These are phyloP conservation scores for Paecilomyces variotii DNA, from an alignment of 2,329 filamentous ascomycete genomes.

Conservation along the genomic window DNA sequence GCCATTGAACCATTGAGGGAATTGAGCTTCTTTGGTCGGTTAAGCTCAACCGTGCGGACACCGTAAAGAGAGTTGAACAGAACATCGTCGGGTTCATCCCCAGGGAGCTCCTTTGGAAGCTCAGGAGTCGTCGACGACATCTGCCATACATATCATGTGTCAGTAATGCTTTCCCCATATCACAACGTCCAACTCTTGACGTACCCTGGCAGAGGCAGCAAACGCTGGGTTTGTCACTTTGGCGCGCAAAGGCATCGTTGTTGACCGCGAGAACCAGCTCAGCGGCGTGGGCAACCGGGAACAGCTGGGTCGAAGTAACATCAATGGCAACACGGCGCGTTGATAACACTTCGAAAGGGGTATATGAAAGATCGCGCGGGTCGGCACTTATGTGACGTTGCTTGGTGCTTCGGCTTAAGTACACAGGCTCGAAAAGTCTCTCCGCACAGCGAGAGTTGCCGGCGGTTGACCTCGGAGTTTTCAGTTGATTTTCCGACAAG, in stretches of 20 bases:
- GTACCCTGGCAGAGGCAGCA: constrained; percentile 46
- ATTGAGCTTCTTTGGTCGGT: constrained; percentile 86
- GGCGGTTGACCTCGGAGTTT: constrained; percentile 26
- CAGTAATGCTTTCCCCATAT: constrained; percentile 7
- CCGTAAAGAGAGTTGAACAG: constrained; percentile 85
- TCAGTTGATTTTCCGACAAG: constrained; percentile 14
- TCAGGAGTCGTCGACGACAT: constrained; percentile 36
- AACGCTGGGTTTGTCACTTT: constrained; percentile 59
- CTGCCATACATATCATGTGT: constrained; percentile 18
- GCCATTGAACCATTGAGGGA: constrained; percentile 91
- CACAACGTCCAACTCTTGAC: constrained; percentile 6
- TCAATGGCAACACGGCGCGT: constrained; percentile 22
- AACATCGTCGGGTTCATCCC: constrained; percentile 81
- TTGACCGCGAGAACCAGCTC: constrained; percentile 41
- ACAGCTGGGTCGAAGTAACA: constrained; percentile 36
- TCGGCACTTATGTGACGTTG: background rate
- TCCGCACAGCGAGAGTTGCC: constrained; percentile 2
- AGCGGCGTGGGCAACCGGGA: constrained; percentile 33
- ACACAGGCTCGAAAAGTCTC: constrained; percentile 1
- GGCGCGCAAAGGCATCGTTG: constrained; percentile 70
- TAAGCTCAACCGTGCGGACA: constrained; percentile 85
- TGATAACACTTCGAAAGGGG: constrained; percentile 8
- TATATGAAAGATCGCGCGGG: constrained; percentile 6
- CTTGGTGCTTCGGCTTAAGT: background rate
- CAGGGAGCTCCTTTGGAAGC: constrained; percentile 48